phyloP scores from a whole-genome alignment of 257 asterid genomes.

The Striga asiatica region DNA sequence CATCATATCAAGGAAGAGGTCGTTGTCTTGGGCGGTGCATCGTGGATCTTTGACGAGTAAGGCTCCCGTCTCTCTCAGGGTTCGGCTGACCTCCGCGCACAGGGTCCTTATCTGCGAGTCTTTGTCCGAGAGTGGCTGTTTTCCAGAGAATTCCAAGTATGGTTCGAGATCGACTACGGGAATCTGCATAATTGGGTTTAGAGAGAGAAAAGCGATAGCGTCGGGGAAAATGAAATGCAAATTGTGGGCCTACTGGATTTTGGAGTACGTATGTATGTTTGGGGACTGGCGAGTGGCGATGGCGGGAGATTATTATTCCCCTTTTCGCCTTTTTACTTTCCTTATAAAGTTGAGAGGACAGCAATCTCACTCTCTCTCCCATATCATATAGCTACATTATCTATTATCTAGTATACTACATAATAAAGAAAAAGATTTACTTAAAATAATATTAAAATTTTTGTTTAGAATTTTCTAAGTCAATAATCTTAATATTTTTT shows the following conservation, averaged over 20 bases:
- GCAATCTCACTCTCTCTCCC: too few species aligned
- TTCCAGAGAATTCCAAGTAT: constrained; percentile 31
- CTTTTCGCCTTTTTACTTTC: neutral
- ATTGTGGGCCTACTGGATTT: constrained; percentile 9
- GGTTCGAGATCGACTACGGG: constrained; percentile 84
- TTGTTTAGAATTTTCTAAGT: too few species aligned
- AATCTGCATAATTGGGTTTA: constrained; percentile 33
- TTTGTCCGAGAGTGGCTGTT: constrained; percentile 11
- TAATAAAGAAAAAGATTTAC: too few species aligned
- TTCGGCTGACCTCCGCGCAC: constrained; percentile 76
- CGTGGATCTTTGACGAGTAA: constrained; percentile 89
- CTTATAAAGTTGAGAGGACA: too few species aligned
- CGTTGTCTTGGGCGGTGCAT: constrained; percentile 74
- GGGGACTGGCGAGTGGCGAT: constrained; percentile 14
- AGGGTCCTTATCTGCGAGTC: constrained; percentile 34
- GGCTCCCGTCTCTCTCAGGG: constrained; percentile 90
- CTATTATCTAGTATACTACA: too few species aligned
- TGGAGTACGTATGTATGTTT: neutral
- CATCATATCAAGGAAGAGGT: constrained; percentile 84
- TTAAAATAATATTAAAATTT: too few species aligned
- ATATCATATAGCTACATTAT: too few species aligned
- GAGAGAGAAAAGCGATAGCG: constrained; percentile 2
- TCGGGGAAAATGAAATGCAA: neutral
- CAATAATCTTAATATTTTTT: too few species aligned
- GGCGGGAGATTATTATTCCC: constrained; percentile 32